phyloP scores from a whole-genome alignment of 139 green algal genomes.

The Dunaliella primolecta region DNA sequence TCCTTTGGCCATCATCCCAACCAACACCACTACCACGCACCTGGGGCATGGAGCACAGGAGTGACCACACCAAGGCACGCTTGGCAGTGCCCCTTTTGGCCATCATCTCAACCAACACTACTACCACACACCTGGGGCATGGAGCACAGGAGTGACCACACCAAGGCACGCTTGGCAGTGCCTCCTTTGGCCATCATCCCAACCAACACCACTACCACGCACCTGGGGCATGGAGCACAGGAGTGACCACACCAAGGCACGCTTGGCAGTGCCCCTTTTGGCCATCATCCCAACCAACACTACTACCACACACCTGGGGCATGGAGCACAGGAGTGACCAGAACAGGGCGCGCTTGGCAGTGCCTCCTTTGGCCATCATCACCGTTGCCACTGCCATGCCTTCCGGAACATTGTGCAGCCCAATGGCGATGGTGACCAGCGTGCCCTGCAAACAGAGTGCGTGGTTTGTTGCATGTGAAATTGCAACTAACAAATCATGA shows the following conservation, averaged over 20 bases:
- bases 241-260: conserved; percentile 82
- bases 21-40: neutral
- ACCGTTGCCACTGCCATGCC: conserved; percentile 92
- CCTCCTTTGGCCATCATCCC: no score
- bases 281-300: conserved; percentile 86
- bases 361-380: conserved; percentile 79
- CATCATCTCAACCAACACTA: no score
- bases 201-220: no score
- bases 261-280: conserved; percentile 58
- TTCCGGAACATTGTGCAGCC: conserved; percentile 97
- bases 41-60: no score
- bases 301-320: conserved; percentile 84
- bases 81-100: neutral
- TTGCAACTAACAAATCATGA: no score
- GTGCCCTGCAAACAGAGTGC: no score
- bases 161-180: no score
- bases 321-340: conserved; percentile 85
- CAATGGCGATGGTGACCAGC: conserved; percentile 84
- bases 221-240: conserved; percentile 81
- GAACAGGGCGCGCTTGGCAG: conserved; percentile 56
- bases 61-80: no score
- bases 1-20: neutral
- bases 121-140: no score
- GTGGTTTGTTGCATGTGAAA: no score
- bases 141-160: no score